Evolutionary conservation across 345 rosid species (phyloP), one percentile per base, ranked within the genome.

Genomic region (Crucihimalaya himalaica): DNA sequence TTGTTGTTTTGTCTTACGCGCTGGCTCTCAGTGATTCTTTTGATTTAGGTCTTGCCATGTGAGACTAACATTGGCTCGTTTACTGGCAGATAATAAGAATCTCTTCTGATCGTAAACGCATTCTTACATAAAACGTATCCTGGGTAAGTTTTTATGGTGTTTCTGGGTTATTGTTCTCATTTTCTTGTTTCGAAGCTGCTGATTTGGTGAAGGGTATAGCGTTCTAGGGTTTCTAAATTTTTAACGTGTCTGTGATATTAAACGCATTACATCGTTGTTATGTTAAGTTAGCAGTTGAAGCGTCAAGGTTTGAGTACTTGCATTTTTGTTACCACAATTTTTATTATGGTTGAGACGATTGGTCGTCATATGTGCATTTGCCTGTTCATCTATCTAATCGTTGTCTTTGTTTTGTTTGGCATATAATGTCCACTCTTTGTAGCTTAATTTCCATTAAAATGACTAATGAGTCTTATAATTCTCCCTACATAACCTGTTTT

Each of bases 61-160:
- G 56, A 64, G 42, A 46, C 55, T 64, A 64, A 64, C 34, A 53
- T 57, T 57, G 6, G 25, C 15, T 57, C 40, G 23, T 31, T 55
- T 55, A 29, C 14, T n/a, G 25, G 62, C 62, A 56, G 42, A 32
- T 32, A 31, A 56, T 23, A 14, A 4, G 10, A 25, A 13, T 13
- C 6, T 52, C 23, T 8, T 56, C 61, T 56, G 40, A 56, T 56
- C 15, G 14, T 55, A n/a, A 29, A 55, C 39, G 39, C 60, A 29
- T 55, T 55, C 6, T 8, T 7, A 28, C 40, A 14, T 7, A 55
- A 29, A 18, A 57, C 63, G n/a, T 56, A 15, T 32, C 63, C 63
- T 57, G n/a, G 8, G 45, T 58, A 57, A 57, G 43, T 57, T 32
- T 57, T 18, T 0, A 32, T 32, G 42, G 15, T n/a, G 16, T 55